Conservation (phyloP, 345 rosid species). For the Gossypium mustelinum region DNA sequence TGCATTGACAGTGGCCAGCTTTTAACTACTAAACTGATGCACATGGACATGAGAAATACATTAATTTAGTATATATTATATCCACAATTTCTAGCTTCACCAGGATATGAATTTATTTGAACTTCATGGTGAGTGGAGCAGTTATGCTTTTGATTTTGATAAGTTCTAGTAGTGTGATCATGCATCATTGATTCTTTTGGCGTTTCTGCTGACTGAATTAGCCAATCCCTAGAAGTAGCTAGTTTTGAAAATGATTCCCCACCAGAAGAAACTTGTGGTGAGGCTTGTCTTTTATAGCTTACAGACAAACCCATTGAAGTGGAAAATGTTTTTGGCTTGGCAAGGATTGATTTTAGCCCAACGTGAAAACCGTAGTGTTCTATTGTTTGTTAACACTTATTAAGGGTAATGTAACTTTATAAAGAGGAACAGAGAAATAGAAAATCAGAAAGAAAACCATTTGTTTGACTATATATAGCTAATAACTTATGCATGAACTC, state of each 20-base stretch:
- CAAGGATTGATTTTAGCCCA: conserved; percentile 6
- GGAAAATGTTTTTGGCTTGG: conserved; percentile 9
- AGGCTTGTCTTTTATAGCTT: not conserved
- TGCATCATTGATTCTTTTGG: not conserved
- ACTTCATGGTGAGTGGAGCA: conserved; percentile 23
- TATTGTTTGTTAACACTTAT: not conserved
- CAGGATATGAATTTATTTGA: not conserved
- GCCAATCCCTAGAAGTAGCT: conserved; percentile 13
- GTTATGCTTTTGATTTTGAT: conserved; percentile 18
- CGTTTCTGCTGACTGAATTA: conserved; percentile 16
- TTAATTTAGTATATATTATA: not conserved
- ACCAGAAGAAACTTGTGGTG: conserved; percentile 15
- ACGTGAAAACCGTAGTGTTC: not conserved
- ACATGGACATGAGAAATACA: not conserved
- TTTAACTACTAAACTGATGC: not conserved
- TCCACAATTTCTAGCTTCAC: not conserved
- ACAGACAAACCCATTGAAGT: conserved; percentile 8
- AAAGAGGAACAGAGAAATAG: not conserved
- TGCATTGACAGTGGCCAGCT: not conserved
- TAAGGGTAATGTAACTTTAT: not conserved
- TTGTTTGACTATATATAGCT: not conserved
- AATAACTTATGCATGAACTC: conserved; percentile 14
- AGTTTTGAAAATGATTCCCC: not conserved
- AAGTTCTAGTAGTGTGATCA: not conserved
- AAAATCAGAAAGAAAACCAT: conserved; percentile 5